A percentile compares a stretch with the other conserved stretches of the same genome.
phyloP scores from a whole-genome alignment of 2,329 filamentous ascomycete genomes.

The Talaromyces atroroseus region DNA sequence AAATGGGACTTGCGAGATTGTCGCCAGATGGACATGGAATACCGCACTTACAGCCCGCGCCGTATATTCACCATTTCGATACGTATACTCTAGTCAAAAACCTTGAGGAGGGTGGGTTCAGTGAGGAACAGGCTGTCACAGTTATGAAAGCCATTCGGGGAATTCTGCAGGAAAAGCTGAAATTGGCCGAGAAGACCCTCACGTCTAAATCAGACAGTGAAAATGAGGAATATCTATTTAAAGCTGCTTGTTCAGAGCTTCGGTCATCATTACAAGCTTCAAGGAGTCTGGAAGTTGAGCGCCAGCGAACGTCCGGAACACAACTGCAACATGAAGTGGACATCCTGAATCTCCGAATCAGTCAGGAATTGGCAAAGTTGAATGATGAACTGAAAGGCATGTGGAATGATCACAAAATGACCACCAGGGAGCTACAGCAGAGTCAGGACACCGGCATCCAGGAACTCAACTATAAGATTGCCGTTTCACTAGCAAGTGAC shows the following conservation, averaged over 20 bases:
- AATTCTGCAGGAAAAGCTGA: constrained; percentile 71
- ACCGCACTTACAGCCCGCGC: constrained; percentile 62
- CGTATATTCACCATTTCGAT: constrained; percentile 94
- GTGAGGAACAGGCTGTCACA: constrained; percentile 67
- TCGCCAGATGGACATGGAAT: constrained; percentile 43
- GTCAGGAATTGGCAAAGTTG: constrained; percentile 72
- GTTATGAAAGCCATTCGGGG: constrained; percentile 88
- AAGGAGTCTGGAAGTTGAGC: constrained; percentile 69
- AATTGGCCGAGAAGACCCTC: constrained; percentile 70
- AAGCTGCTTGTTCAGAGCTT: constrained; percentile 87
- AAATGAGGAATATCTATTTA: constrained; percentile 91
- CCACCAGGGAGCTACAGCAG: constrained; percentile 80
- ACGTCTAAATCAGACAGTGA: constrained; percentile 90
- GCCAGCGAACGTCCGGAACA: constrained; percentile 74
- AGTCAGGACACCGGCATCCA: constrained; percentile 82
- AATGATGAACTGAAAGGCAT: constrained; percentile 92
- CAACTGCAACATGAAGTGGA: constrained; percentile 93
- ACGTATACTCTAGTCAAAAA: constrained; percentile 83
- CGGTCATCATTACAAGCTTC: constrained; percentile 78
- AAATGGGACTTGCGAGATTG: constrained; percentile 24
- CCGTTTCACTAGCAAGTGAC: constrained; percentile 81
- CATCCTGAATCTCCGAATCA: constrained; percentile 76
- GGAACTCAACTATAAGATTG: constrained; percentile 95
- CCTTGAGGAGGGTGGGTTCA: constrained; percentile 67
- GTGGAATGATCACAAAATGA: constrained; percentile 95